phyloP scores from a whole-genome alignment of 805 yeast species.

The Starmerella scarabaei region DNA sequence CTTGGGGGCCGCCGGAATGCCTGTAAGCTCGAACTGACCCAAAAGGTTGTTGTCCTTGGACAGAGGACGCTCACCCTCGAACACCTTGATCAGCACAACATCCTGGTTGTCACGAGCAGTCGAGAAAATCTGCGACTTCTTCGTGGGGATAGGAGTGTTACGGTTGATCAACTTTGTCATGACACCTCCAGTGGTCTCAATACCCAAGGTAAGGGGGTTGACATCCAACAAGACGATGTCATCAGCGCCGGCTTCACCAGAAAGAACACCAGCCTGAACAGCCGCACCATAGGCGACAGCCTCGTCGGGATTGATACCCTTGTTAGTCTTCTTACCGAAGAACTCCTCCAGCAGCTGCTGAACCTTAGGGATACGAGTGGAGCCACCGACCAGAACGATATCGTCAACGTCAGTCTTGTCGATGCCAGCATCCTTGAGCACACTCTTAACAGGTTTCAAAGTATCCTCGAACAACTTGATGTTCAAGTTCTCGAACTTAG shows the following conservation, averaged over 20 bases:
- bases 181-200: slow-evolving; percentile 94
- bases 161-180: slow-evolving; percentile 92
- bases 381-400: slow-evolving; percentile 96
- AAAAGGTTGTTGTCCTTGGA: slow-evolving; percentile 85
- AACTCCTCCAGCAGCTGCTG: slow-evolving; percentile 81
- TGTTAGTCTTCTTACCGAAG: slow-evolving; percentile 89
- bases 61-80: slow-evolving; percentile 91
- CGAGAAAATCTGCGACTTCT: slow-evolving; percentile 88
- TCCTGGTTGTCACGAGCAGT: slow-evolving; percentile 96
- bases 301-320: slow-evolving; percentile 98
- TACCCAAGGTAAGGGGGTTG: slow-evolving; percentile 87
- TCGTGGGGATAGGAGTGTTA: slow-evolving; percentile 91
- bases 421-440: slow-evolving; percentile 82
- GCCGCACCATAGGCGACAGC: slow-evolving; percentile 99
- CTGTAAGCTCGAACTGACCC: slow-evolving; percentile 76
- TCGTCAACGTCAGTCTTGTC: slow-evolving; percentile 81
- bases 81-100: slow-evolving; percentile 85
- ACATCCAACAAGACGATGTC: slow-evolving; percentile 85
- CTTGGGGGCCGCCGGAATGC: slow-evolving; percentile 85
- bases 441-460: slow-evolving; percentile 91
- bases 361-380: slow-evolving; percentile 97
- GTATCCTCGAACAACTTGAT: slow-evolving; percentile 87
- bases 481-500: slow-evolving; percentile 94
- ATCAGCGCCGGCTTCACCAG: slow-evolving; percentile 90
- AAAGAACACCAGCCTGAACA: slow-evolving; percentile 94